phyloP scores from a whole-genome alignment of 805 yeast species.

The Candida maris region DNA sequence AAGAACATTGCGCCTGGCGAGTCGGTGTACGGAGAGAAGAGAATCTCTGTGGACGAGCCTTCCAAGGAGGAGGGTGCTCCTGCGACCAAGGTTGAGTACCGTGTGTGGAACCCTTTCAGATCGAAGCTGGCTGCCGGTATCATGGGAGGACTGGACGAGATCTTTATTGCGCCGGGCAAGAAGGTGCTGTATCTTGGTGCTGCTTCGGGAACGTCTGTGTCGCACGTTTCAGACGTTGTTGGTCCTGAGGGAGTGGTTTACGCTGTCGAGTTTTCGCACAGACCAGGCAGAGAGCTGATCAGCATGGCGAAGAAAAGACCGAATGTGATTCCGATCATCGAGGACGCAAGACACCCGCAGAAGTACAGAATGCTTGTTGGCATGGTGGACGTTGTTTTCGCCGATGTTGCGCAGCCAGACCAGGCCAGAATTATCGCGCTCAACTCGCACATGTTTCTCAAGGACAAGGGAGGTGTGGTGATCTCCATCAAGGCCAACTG shows the following conservation, averaged over 20 bases:
- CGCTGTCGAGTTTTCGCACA: slow-evolving; percentile 98
- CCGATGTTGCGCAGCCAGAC: slow-evolving; percentile 99
- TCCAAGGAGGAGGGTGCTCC: slow-evolving; percentile 82
- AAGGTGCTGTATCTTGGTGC: slow-evolving; percentile 98
- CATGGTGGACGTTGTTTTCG: slow-evolving; percentile 98
- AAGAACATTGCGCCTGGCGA: slow-evolving; percentile 98
- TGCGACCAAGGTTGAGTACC: slow-evolving; percentile 93
- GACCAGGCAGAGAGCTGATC: slow-evolving; percentile 99
- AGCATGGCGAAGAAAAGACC: slow-evolving; percentile 99
- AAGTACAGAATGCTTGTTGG: slow-evolving; percentile 98
- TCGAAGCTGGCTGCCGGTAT: slow-evolving; percentile 99
- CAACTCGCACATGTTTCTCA: slow-evolving; percentile 96
- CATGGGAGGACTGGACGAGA: slow-evolving; percentile 98
- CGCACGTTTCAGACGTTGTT: slow-evolving; percentile 96
- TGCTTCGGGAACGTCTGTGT: slow-evolving; percentile 98
- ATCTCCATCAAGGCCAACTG: slow-evolving; percentile 99
- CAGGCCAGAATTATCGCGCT: slow-evolving; percentile 99
- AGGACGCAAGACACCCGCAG: slow-evolving; percentile 99
- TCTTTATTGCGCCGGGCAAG: slow-evolving; percentile 96
- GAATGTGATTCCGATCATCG: slow-evolving; percentile 96
- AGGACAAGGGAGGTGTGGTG: slow-evolving; percentile 98
- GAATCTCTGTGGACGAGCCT: slow-evolving; percentile 91
- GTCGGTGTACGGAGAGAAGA: slow-evolving; percentile 97
- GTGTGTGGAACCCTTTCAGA: slow-evolving; percentile 99
- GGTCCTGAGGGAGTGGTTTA: slow-evolving; percentile 99